These are phyloP conservation scores for Ceratocystiopsis minuta DNA, from an alignment of 2,329 filamentous ascomycete species.

Conservation along the genomic window DNA sequence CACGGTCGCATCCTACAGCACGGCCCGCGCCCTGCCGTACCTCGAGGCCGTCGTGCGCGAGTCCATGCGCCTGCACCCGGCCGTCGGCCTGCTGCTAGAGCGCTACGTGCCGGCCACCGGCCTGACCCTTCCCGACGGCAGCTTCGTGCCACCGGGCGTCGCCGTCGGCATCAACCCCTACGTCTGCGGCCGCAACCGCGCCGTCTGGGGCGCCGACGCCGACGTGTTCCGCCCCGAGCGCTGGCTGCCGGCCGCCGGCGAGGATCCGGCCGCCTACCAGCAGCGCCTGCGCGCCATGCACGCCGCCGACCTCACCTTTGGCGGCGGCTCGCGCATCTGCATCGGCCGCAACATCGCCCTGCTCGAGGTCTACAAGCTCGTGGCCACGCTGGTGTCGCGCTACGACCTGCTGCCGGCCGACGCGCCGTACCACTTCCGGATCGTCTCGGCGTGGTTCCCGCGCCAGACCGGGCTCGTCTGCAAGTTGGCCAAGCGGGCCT, in stretches of 20 bases:
- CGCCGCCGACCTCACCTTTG: slow-evolving; percentile 20
- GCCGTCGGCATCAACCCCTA: slow-evolving; percentile 19
- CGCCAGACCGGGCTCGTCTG: slow-evolving; percentile 9
- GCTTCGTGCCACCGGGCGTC: slow-evolving; percentile 3
- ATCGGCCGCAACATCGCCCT: slow-evolving; percentile 19
- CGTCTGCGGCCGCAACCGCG: slow-evolving; percentile 17
- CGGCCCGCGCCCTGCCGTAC: slow-evolving; percentile 19
- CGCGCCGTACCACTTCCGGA: slow-evolving; percentile 10
- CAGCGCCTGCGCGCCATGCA: slow-evolving; percentile 20
- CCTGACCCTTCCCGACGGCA: slow-evolving; percentile 1
- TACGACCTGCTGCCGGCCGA: slow-evolving; percentile 17
- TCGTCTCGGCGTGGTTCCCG: slow-evolving; percentile 5
- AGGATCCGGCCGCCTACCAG: slow-evolving; percentile 7
- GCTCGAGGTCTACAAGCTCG: slow-evolving; percentile 19
- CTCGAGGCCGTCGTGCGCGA: slow-evolving; percentile 31
- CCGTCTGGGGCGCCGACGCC: slow-evolving; percentile 25
- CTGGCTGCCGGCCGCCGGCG: slow-evolving; percentile 20
- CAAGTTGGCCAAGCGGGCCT: slow-evolving; percentile 4
- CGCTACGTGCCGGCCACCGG: neutral
- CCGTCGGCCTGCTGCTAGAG: slow-evolving; percentile 2
- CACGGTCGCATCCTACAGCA: neutral
- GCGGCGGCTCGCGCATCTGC: slow-evolving; percentile 21
- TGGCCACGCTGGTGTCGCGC: slow-evolving; percentile 22
- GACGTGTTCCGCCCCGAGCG: slow-evolving; percentile 27
- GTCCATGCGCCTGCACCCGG: slow-evolving; percentile 24